A percentile compares a stretch with the other conserved stretches of the same genome.
phyloP scores from a whole-genome alignment of 2,329 filamentous ascomycete species.

The Colletotrichum liaoningense region DNA sequence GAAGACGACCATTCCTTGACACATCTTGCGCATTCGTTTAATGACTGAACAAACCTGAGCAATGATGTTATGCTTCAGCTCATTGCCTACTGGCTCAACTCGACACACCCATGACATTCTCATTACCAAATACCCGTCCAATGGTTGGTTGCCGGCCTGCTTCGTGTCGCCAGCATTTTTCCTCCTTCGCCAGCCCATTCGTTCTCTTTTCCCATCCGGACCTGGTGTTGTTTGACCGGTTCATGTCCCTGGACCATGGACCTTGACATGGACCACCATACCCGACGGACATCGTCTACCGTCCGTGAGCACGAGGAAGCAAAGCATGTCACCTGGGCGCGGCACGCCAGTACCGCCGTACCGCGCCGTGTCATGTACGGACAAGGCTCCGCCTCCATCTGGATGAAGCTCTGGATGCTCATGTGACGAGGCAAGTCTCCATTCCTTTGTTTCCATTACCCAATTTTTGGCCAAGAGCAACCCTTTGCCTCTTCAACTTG shows the following conservation, averaged over 20 bases:
- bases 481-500: conserved; percentile 30
- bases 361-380: conserved; percentile 25
- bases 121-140: conserved; percentile 52
- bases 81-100: conserved; percentile 14
- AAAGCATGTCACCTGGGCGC: conserved; percentile 29
- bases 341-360: neutral
- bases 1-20: conserved; percentile 30
- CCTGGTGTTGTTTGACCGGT: neutral
- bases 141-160: conserved; percentile 38
- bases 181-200: neutral
- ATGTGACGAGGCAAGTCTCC: conserved; percentile 51
- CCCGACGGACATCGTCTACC: conserved; percentile 4
- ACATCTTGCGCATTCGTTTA: conserved; percentile 19
- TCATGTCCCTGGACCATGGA: conserved; percentile 12
- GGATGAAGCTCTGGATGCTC: conserved; percentile 40
- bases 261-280: neutral
- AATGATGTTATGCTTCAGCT: conserved; percentile 28
- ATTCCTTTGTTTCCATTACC: conserved; percentile 61
- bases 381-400: conserved; percentile 35
- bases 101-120: conserved; percentile 44
- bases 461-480: conserved; percentile 49
- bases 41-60: conserved; percentile 13
- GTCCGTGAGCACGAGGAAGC: conserved; percentile 19
- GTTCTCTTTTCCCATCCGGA: neutral
- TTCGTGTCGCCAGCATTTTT: conserved; percentile 31